These are phyloP conservation scores for Cryptococcus floricola DNA, from an alignment of 1,284 basidiomycete genomes.

Conservation along the genomic window DNA sequence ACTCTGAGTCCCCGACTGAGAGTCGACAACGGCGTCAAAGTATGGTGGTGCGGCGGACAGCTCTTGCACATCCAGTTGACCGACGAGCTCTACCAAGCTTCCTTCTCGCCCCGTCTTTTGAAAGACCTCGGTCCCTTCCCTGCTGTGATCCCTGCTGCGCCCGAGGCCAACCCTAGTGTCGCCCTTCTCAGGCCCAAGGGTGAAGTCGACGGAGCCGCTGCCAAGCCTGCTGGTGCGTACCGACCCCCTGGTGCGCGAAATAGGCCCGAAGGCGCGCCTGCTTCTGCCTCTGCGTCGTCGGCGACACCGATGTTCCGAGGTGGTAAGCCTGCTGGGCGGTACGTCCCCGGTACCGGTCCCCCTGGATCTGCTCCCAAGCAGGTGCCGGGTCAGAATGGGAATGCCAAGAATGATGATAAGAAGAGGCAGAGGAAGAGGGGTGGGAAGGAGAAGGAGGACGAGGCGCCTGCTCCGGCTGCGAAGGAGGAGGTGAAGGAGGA, in stretches of 20 bases:
- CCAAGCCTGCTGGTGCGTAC: slow-evolving; percentile 74
- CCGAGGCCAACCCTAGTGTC: slow-evolving; percentile 63
- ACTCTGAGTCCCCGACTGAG: slow-evolving; percentile 89
- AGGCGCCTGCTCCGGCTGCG: slow-evolving; percentile 24
- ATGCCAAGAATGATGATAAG: slow-evolving; percentile 59
- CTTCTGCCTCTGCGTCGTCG: slow-evolving; percentile 55
- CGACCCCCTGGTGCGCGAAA: slow-evolving; percentile 89
- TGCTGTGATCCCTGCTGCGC: slow-evolving; percentile 66
- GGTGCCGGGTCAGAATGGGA: slow-evolving; percentile 31
- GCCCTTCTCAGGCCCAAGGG: slow-evolving; percentile 48
- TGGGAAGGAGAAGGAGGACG: slow-evolving; percentile 45
- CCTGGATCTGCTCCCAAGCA: slow-evolving; percentile 28
- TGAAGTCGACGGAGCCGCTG: slow-evolving; percentile 50
- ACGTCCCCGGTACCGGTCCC: slow-evolving; percentile 63
- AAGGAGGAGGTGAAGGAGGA: slow-evolving; percentile 46
- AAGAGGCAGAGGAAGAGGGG: slow-evolving; percentile 54
- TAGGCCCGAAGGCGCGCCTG: slow-evolving; percentile 60
- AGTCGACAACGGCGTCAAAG: slow-evolving; percentile 94
- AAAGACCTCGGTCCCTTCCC: slow-evolving; percentile 70
- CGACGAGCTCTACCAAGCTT: slow-evolving; percentile 77
- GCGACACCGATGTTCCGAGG: slow-evolving; percentile 58
- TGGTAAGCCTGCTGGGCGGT: slow-evolving; percentile 51
- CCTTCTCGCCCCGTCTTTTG: slow-evolving; percentile 73
- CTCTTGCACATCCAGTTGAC: slow-evolving; percentile 79
- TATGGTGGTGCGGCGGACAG: slow-evolving; percentile 88